phyloP scores from a whole-genome alignment of 1,284 basidiomycete species.

The Ustilago trichophora region DNA sequence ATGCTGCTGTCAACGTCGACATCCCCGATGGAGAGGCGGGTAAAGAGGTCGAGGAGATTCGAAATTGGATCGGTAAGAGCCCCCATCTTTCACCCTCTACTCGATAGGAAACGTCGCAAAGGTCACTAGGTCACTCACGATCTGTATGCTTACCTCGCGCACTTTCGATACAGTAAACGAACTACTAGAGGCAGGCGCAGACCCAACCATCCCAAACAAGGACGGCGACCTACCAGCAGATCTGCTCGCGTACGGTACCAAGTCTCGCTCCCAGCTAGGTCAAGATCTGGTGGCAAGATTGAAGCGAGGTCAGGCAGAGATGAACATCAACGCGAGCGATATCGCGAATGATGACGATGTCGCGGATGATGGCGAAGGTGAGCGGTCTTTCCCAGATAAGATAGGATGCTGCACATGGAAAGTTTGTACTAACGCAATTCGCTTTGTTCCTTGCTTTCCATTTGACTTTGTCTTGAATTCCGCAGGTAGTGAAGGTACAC shows the following conservation, averaged over 20 bases:
- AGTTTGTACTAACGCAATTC: too few species aligned
- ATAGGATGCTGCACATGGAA: too few species aligned
- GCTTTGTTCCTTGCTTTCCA: background rate
- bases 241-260: conserved; percentile 44
- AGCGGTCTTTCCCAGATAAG: background rate
- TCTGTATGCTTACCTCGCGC: too few species aligned
- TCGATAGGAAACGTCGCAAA: too few species aligned
- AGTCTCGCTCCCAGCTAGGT: conserved; percentile 43
- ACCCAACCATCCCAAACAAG: conserved; percentile 53
- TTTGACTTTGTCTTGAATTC: too few species aligned
- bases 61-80: conserved; percentile 69
- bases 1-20: conserved; percentile 75
- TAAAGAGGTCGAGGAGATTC: conserved; percentile 72
- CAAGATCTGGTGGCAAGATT: conserved; percentile 50
- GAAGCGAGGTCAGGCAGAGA: conserved; percentile 47
- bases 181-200: conserved; percentile 61
- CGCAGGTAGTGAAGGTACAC: conserved; percentile 49
- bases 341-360: conserved; percentile 47
- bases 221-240: conserved; percentile 60
- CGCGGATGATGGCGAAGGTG: conserved; percentile 38
- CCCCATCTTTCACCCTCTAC: background rate
- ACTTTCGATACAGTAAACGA: conserved; percentile 60
- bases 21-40: conserved; percentile 32
- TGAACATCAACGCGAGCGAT: conserved; percentile 42
- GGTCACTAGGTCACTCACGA: too few species aligned